Base-by-base conservation (phyloP, 163 green algal genomes). In the Chloromonas sp. region DNA sequence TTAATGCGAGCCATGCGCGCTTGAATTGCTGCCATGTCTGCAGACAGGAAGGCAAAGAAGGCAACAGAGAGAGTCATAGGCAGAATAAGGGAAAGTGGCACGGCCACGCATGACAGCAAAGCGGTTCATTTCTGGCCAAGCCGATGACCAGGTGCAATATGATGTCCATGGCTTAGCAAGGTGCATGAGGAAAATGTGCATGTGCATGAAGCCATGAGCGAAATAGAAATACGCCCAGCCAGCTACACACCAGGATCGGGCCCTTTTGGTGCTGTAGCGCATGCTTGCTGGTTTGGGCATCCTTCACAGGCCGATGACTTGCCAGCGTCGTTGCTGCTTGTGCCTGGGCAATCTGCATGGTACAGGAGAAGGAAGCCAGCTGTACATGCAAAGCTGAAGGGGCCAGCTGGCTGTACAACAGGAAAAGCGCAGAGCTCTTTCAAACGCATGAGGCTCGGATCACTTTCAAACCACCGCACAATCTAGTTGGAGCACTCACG, bases 281-380 rank as follows among this genome's bases (percentile, higher is more conserved):
- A 99, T 1, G 90, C 89, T 5, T 90, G 84, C 88, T 99, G 97
- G 87, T 99, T 99, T 62, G 97, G 97, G 85, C 97, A 99, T 14
- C 97, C 97, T 8, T 80, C 90, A 88, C 97, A 99, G 3, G 94
- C 91, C 2, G 87, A 85, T 3, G 95, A 90, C 82, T 95, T 96
- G 70, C 97, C 97, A 15, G 97, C 97, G 60, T 92, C 58, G 58
- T 96, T 89, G 79, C 90, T 95, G 8, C 85, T 81, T 0, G 95
- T 95, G 15, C 96, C 96, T 2, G 94, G 94, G 85, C 96, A 98
- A 80, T 95, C 94, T 98, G 85, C 71, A 71, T 13, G 71, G 5
- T 5, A 2, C 71, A 79, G 13, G 13, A 5, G 71, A 3, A 36
- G 71, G 13, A 58, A 14, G 71, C 71, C 13, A 79, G 71, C 71